Evolutionary conservation across 2,329 filamentous ascomycete genomes (phyloP).

Genomic region (Rhinocladiella mackenziei): DNA sequence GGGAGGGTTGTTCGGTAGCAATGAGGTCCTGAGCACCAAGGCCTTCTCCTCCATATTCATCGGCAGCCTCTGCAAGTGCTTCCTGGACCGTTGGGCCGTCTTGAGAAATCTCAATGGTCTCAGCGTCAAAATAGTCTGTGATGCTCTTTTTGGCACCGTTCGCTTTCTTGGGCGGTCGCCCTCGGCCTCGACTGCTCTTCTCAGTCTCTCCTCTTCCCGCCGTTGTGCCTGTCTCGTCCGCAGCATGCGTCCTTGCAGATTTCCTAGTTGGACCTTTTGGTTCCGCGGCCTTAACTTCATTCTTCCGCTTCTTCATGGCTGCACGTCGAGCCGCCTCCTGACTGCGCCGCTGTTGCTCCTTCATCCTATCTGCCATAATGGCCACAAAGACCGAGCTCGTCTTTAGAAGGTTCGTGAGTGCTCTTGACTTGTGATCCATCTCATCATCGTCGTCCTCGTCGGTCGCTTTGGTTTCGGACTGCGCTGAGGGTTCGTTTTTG

Average conservation of each 20-base stretch:
- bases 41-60: constrained; percentile 56
- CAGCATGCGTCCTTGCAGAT: constrained; percentile 18
- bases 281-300: constrained; percentile 32
- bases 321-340: constrained; percentile 41
- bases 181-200: constrained; percentile 22
- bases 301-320: constrained; percentile 35
- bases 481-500: too few relatives aligned
- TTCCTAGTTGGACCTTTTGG: constrained; percentile 22
- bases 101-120: constrained; percentile 52
- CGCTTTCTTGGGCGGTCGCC: constrained; percentile 22
- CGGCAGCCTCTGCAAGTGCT: constrained; percentile 55
- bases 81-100: constrained; percentile 54
- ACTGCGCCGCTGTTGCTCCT: constrained; percentile 41
- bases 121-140: constrained; percentile 58
- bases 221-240: constrained; percentile 7
- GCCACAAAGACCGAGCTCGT: constrained; percentile 48
- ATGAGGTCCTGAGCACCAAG: constrained; percentile 65
- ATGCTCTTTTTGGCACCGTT: constrained; percentile 40
- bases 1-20: constrained; percentile 79
- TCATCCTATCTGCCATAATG: constrained; percentile 50
- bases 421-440: constrained; percentile 44
- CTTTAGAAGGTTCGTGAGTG: constrained; percentile 44
- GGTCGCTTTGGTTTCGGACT: constrained; percentile 22
- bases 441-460: constrained; percentile 36
- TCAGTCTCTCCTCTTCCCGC: constrained; percentile 28